Evolutionary conservation across 2,329 filamentous ascomycete genomes (phyloP).

Genomic region (Calonectria pseudoreteaudii): DNA sequence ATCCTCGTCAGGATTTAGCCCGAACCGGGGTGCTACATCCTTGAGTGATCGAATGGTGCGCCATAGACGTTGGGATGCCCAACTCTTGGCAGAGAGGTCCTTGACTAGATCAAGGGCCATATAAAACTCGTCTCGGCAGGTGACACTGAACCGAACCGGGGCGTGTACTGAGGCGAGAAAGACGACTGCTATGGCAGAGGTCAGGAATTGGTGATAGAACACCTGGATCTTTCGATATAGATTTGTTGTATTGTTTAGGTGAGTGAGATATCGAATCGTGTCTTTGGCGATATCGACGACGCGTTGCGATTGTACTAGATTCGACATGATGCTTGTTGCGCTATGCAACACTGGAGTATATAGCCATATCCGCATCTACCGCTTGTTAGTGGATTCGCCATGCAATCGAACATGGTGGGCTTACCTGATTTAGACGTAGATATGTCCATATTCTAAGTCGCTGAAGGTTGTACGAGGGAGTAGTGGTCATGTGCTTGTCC

Average conservation of each 20-base stretch:
- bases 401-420: slow-evolving; percentile 9
- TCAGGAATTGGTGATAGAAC: slow-evolving; percentile 85
- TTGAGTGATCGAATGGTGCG: slow-evolving; percentile 77
- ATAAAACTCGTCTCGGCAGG: slow-evolving; percentile 82
- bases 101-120: slow-evolving; percentile 81
- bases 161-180: slow-evolving; percentile 83
- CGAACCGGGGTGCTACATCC: slow-evolving; percentile 77
- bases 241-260: slow-evolving; percentile 78
- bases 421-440: slow-evolving; percentile 82
- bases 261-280: slow-evolving; percentile 77
- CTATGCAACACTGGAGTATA: slow-evolving; percentile 90
- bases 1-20: slow-evolving; percentile 63
- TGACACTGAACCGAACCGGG: slow-evolving; percentile 75
- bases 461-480: slow-evolving; percentile 73
- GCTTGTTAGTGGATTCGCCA: slow-evolving; percentile 14
- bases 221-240: slow-evolving; percentile 79
- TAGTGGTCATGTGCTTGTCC: slow-evolving; percentile 63
- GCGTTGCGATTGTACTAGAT: slow-evolving; percentile 78
- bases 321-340: slow-evolving; percentile 82
- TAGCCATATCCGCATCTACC: slow-evolving; percentile 82
- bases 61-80: slow-evolving; percentile 80
- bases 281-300: slow-evolving; percentile 82
- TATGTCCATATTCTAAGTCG: slow-evolving; percentile 87
- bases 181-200: slow-evolving; percentile 79
- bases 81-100: slow-evolving; percentile 77